Base-by-base conservation (phyloP, 2,329 filamentous ascomycete species). In the Cladophialophora yegresii region DNA sequence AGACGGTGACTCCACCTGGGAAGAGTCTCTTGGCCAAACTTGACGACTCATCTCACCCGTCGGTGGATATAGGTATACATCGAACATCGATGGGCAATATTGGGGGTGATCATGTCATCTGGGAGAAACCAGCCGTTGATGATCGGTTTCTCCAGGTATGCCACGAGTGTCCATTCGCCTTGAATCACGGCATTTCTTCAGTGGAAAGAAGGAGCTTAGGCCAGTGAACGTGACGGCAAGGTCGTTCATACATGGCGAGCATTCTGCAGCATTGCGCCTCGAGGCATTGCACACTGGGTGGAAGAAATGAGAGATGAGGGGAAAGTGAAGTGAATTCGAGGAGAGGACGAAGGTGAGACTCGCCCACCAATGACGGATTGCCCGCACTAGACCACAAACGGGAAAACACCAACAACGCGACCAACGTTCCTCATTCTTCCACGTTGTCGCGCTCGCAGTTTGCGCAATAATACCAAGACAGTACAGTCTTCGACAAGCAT, bases 1-100 rank as follows among this genome's bases (percentile, higher is more conserved):
- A 64, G 36, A 62, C 64, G 57, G 30, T 26, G 64, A 58, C 13
- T 8, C 10, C 63, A 63, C 73, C 78, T 51, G 77, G 76, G 23
- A 54, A 6, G n/a, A 26, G 65, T 6, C 4, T 67, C 16, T 43
- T 58, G 20, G 32, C 20, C 12, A 26, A 55, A 2, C 58, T 23
- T 5, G 60, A 60, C 16, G 43, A 60, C 26, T 49, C 26, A 7
- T 55, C 56, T 6, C 54, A 59, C 40, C 53, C 51, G 54, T 57
- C 23, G 2, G 22, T 20, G 4, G 55, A 49, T 62, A 2, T 26
- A 66, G 26, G 60, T 66, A 51, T 61, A 3, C 61, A 64, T 36
- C 56, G 57, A 13, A 56, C 32, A 33, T 23, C 43, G 2, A 22
- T 28, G 10, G 64, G 64, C 33, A 66, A 63, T 8, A 63, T 66